Conservation (phyloP, 441 rosid species). For the Adansonia gregorii region DNA sequence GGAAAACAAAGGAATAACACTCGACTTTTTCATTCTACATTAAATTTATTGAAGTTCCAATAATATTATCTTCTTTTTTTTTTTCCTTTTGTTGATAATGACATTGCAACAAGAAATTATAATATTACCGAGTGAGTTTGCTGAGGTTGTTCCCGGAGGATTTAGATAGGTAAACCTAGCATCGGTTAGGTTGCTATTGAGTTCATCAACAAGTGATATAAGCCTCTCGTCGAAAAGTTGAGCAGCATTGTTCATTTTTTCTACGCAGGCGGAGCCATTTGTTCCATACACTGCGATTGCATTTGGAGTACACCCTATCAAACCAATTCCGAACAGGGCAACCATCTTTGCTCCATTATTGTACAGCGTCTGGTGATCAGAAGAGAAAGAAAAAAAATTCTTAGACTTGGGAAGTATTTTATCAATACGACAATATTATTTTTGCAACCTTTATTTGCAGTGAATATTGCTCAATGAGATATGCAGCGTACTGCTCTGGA, state of each 20-base stretch:
- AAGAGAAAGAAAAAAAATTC: background rate
- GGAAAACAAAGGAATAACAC: background rate
- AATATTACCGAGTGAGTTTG: conserved; percentile 15
- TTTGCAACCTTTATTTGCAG: conserved; percentile 36
- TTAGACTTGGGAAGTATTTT: background rate
- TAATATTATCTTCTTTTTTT: background rate
- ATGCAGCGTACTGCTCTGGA: conserved; percentile 45
- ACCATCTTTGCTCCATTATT: conserved; percentile 54
- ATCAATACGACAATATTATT: background rate
- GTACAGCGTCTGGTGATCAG: conserved; percentile 22
- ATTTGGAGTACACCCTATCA: conserved; percentile 53
- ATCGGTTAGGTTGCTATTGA: conserved; percentile 33
- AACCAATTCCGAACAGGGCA: conserved; percentile 38
- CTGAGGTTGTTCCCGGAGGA: conserved; percentile 18
- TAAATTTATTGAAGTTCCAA: background rate
- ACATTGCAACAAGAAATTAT: background rate
- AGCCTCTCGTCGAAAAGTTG: conserved; percentile 41
- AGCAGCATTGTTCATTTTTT: conserved; percentile 35
- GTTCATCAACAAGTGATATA: conserved; percentile 32
- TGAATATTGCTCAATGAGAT: conserved; percentile 41
- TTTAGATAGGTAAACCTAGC: conserved; percentile 44
- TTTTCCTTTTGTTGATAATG: background rate
- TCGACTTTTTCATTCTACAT: background rate
- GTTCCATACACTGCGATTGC: conserved; percentile 11
- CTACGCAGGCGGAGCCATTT: conserved; percentile 36